Evolutionary conservation across 2,329 filamentous ascomycete species (phyloP), one percentile per base, ranked within the genome.

Genomic region (Pyrenophora graminea): DNA sequence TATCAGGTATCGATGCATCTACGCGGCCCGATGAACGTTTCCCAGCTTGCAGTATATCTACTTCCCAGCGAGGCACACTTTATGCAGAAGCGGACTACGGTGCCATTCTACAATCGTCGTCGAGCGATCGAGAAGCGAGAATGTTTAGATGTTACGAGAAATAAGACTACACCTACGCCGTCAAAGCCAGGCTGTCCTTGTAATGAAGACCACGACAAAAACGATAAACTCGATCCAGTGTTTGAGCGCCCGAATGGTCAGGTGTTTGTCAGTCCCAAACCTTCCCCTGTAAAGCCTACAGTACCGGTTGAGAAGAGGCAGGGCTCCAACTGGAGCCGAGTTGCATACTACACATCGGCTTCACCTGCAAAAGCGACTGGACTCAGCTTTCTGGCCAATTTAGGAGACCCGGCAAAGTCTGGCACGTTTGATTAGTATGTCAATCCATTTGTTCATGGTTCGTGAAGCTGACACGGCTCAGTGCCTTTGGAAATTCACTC

Each of bases 1-100:
- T 9, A n/a, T 18, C 53, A 90, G 87, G 77, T 91, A 25, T 89
- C 87, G 1, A 72, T 90, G 55, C 86, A 90, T 69, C 79, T 91
- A 66, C 85, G 88, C 60, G 89, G 89, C 3, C 88, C 89, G 1
- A 70, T 89, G 61, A 74, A 81, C 33, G 68, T 92, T 27, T 84
- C 84, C 66, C 81, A 89, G 59, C 79, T 91, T 47, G 89, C 87
- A 9, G 85, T 85, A 47, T 92, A 91, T 72, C 80, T 78, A 39
- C 80, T 83, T 6, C 63, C 66, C 4, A 46, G 42, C 15, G 56
- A 66, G 27, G 51, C 54, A 21, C 44, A 56, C 31, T 49, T 54
- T 12, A 45, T 64, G 44, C 42, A 37, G 17, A 63, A 55, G 42
- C 55, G 63, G 18, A 55, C 41, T 17, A 56, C 48, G 6, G 56